Percentiles rank a stretch among this genome's conserved stretches.
These are phyloP conservation scores for Eucalyptus globulus DNA, from an alignment of 345 rosid genomes.

Conservation along the genomic window DNA sequence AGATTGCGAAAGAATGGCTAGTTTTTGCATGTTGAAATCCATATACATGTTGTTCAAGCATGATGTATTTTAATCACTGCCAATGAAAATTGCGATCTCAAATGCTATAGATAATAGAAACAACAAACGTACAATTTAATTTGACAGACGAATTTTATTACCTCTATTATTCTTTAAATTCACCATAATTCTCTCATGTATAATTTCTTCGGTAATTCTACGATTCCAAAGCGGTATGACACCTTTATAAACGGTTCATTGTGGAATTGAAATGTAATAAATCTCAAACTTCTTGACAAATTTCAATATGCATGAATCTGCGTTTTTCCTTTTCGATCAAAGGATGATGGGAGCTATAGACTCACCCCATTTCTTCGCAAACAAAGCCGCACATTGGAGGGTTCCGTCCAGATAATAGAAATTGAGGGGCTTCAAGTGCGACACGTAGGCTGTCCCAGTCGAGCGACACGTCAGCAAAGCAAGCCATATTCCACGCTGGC, in stretches of 20 bases:
- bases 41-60: background rate
- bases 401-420: too few relatives aligned
- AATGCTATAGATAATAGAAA: background rate
- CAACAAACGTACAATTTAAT: background rate
- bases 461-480: background rate
- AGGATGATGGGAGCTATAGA: background rate
- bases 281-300: background rate
- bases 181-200: background rate
- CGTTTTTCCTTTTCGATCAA: background rate
- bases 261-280: background rate
- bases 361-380: background rate
- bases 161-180: background rate
- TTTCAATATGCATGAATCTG: rapidly evolving
- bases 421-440: background rate
- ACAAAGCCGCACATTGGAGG: background rate
- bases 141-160: rapidly evolving
- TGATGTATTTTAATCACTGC: background rate
- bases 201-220: background rate
- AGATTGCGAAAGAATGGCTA: background rate
- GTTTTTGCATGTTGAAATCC: background rate
- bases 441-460: background rate
- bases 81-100: background rate
- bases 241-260: background rate
- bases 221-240: background rate
- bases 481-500: background rate